Percentiles rank a stretch among this genome's conserved stretches.
These are phyloP conservation scores for Auricularia heimuer DNA, from an alignment of 768 basidiomycete genomes.

Conservation along the genomic window DNA sequence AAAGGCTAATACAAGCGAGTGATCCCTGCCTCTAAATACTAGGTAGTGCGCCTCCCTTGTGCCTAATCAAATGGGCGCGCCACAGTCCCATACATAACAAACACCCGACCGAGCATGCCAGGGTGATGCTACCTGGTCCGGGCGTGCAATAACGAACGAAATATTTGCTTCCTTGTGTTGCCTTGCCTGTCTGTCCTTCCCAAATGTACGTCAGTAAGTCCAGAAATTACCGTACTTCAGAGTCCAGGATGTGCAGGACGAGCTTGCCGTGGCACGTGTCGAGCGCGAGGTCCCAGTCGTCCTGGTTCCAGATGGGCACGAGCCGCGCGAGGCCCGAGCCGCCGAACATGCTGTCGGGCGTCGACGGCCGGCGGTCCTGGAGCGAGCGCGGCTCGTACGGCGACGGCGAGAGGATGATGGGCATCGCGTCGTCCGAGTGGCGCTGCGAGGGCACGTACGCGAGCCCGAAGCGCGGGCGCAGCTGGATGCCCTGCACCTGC, in stretches of 20 bases:
- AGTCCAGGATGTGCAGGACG: constrained; percentile 45
- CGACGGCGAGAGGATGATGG: constrained; percentile 5
- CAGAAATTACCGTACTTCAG: constrained; percentile 5
- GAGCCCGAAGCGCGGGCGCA: constrained; percentile 46
- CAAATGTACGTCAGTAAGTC: neutral
- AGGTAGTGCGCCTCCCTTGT: neutral
- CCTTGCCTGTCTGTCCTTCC: neutral
- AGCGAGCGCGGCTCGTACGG: constrained; percentile 18
- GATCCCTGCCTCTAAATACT: neutral
- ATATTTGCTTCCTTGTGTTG: neutral
- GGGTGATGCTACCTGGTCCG: too few species aligned
- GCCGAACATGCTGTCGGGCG: constrained; percentile 16
- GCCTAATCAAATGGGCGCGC: neutral
- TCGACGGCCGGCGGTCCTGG: constrained; percentile 23
- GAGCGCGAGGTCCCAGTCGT: constrained; percentile 50
- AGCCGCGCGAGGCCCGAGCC: constrained; percentile 13
- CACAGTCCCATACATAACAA: too few species aligned
- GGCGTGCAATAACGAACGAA: neutral
- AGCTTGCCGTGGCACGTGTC: constrained; percentile 42
- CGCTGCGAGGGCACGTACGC: constrained; percentile 36
- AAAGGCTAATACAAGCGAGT: neutral
- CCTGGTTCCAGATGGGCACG: constrained; percentile 41
- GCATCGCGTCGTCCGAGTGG: neutral
- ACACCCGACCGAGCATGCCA: too few species aligned
- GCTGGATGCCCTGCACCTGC: constrained; percentile 45